Base-by-base conservation (phyloP, 495 filamentous ascomycete species). In the Annulohypoxylon nitens region DNA sequence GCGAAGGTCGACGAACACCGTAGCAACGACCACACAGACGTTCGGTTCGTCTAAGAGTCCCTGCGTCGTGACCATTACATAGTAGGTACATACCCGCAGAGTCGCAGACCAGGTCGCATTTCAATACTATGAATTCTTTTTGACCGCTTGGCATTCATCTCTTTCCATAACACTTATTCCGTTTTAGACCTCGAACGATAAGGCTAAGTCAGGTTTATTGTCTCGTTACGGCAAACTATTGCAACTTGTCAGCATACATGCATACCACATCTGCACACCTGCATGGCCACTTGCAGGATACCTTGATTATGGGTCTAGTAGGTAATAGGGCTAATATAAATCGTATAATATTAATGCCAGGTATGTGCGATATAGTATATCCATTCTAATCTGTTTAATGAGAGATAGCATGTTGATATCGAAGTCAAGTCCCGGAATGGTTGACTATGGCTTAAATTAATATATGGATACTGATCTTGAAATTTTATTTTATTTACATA, bases 211-310 rank as follows among this genome's bases (percentile, higher is more conserved):
- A 58, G 57, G 53, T 61, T 60, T 71, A 71, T 75, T 74, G 67
- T 70, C 71, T 74, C 25, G 39, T 53, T 70, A 67, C n/a, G 67
- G 71, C 63, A 67, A 41, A 74, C 71, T 74, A 74, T 74, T 74
- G 62, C 71, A 74, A 70, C 57, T 64, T 74, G 71, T 74, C 71
- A 74, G 71, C 71, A 62, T 34, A 48, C 61, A 66, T 74, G 66
- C 71, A 70, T 66, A 55, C 50, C 39, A 43, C 12, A n/a, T 14
- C 12, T n/a, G 39, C 39, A 67, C 59, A 67, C 71, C 54, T 62
- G 66, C 71, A 74, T 74, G 34, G 11, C 33, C 33, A 25, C 39
- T 61, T 61, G 65, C 64, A 73, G 64, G 36, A 66, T 66, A 36
- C 55, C 61, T 61, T 53, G 33, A 20, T 39, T 12, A 63, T 64